phyloP scores from a whole-genome alignment of 2,329 filamentous ascomycete species.

The Alternaria dauci region DNA sequence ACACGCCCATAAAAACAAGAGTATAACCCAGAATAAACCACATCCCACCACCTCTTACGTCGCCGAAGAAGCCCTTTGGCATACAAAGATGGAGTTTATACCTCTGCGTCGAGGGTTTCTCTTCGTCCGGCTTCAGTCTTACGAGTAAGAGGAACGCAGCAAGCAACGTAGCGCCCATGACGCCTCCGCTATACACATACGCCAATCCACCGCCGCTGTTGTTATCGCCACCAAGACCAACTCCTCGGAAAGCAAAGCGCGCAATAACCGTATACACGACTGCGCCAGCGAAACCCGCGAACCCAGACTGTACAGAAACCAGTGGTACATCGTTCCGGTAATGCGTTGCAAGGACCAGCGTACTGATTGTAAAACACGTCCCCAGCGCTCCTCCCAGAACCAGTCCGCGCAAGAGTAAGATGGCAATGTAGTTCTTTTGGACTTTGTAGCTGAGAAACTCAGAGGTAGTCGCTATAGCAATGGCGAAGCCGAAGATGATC shows the following conservation, averaged over 20 bases:
- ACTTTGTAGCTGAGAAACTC: constrained; percentile 1
- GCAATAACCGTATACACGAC: constrained; percentile 21
- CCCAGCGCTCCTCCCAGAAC: constrained; percentile 29
- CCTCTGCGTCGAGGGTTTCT: not conserved
- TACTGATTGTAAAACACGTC: constrained; percentile 18
- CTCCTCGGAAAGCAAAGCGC: constrained; percentile 2
- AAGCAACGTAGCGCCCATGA: constrained; percentile 16
- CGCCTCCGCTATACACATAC: not conserved
- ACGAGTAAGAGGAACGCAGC: constrained; percentile 16
- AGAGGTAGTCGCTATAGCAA: not conserved
- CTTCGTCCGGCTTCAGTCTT: not conserved
- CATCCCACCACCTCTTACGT: not conserved
- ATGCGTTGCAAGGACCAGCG: constrained; percentile 28
- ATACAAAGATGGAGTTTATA: not conserved
- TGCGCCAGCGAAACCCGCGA: constrained; percentile 25
- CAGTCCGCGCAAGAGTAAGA: constrained; percentile 22
- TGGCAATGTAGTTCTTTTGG: not conserved
- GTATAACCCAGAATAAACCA: not conserved
- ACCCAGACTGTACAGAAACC: constrained; percentile 45
- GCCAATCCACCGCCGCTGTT: not conserved
- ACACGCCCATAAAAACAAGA: not conserved
- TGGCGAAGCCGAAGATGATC: not conserved
- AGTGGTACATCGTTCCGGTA: constrained; percentile 39
- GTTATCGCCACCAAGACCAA: too few relatives aligned
- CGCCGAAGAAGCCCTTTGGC: not conserved